A percentile compares a stretch with the other conserved stretches of the same genome.
Conservation (phyloP, 192 early-diverging fungal genomes). For the Ramicandelaber brevisporus region DNA sequence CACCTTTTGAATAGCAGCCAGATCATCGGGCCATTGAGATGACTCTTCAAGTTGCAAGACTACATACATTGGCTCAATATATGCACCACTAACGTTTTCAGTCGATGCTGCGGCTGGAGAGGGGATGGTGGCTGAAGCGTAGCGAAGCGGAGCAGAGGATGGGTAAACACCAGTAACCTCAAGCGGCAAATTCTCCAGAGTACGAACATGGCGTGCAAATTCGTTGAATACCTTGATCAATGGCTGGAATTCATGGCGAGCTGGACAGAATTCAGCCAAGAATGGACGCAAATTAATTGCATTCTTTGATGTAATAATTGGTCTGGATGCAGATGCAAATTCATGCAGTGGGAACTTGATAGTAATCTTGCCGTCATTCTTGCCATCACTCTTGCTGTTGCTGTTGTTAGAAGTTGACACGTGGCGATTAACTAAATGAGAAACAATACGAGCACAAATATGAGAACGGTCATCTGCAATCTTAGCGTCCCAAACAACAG, state of each 20-base stretch:
- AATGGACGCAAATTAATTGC: too few species aligned
- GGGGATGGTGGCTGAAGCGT: slow-evolving; percentile 16
- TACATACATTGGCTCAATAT: slow-evolving; percentile 45
- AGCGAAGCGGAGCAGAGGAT: slow-evolving; percentile 29
- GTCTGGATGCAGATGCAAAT: too few species aligned
- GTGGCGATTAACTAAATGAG: too few species aligned
- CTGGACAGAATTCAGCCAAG: too few species aligned
- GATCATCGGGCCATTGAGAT: slow-evolving; percentile 70
- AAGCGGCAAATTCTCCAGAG: slow-evolving; percentile 38
- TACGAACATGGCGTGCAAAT: slow-evolving; percentile 29
- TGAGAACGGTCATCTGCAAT: too few species aligned
- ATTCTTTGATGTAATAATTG: too few species aligned
- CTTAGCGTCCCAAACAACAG: slow-evolving; percentile 84
- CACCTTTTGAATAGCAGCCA: slow-evolving; percentile 64
- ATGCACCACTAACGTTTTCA: slow-evolving; percentile 19
- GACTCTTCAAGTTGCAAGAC: slow-evolving; percentile 64
- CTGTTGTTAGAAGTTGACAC: too few species aligned
- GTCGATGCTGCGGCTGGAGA: slow-evolving; percentile 7
- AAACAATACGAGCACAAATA: too few species aligned
- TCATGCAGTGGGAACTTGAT: too few species aligned
- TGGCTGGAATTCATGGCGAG: too few species aligned
- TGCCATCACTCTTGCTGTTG: too few species aligned
- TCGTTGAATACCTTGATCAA: slow-evolving; percentile 36
- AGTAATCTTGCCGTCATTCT: too few species aligned
- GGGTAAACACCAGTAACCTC: slow-evolving; percentile 28